A percentile compares a stretch with the other conserved stretches of the same genome.
Conservation (phyloP, 2,329 filamentous ascomycete species). For the Paecilomyces niveus region DNA sequence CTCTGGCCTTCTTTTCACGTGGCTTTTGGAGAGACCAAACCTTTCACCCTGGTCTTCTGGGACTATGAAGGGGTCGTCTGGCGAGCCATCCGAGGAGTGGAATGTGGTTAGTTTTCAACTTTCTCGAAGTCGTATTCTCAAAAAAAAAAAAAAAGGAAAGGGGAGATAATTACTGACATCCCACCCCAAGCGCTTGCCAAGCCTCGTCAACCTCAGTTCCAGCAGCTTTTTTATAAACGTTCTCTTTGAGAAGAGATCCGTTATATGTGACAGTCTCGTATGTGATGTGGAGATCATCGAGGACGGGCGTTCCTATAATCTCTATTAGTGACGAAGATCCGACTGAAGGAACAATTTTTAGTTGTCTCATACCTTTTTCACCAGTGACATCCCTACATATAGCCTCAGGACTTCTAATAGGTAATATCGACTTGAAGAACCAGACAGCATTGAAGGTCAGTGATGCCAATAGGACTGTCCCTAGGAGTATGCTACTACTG, state of each 20-base stretch:
- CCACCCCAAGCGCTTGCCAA: neutral
- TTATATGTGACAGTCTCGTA: slow-evolving; percentile 1
- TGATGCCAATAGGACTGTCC: neutral
- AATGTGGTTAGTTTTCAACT: neutral
- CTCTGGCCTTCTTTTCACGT: neutral
- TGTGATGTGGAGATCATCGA: neutral
- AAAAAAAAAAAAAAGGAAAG: neutral
- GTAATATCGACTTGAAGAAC: neutral
- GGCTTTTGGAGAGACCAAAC: neutral
- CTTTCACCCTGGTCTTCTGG: neutral
- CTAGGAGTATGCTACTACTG: neutral
- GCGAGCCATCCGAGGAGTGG: neutral
- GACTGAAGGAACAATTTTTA: no score
- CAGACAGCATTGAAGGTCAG: neutral
- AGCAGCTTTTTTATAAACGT: neutral
- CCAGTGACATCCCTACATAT: neutral
- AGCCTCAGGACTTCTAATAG: neutral
- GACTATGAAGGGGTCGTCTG: neutral
- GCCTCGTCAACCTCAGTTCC: neutral
- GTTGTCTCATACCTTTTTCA: neutral
- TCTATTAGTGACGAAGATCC: neutral
- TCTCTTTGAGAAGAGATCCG: neutral
- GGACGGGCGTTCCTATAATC: neutral
- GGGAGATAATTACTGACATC: neutral
- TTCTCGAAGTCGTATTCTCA: neutral